Base-by-base conservation (phyloP, 2,329 filamentous ascomycete species). In the Calonectria honghensis region DNA sequence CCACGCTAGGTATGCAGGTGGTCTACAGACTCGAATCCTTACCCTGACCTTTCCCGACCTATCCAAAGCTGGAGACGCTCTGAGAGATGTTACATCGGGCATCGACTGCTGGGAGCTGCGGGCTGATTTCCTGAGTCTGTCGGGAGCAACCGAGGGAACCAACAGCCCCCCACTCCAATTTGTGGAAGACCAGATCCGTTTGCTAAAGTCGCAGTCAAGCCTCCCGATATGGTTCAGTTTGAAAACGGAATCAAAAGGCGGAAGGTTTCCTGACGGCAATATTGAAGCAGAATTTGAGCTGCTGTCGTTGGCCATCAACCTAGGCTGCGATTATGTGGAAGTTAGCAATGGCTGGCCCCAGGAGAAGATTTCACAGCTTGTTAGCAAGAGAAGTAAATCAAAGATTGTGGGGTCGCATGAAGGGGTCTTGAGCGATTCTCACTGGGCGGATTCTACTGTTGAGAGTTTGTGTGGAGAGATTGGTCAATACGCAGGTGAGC, bases 31-130 rank as follows among this genome's bases (percentile, higher is more conserved):
- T n/a, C 32, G 29, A n/a, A 59, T 71, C 18, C 50, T 71, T 11
- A 29, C 61, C n/a, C 51, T 71, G 27, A 66, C 59, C 4, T 71
- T 66, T 29, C 61, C 69, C n/a, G 61, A 71, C 20, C 48, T 71
- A n/a, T 48, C 29, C 3, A 32, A 66, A 24, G 32, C 16, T 6
- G 51, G 9, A 0, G 27, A 37, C 7, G 9, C 54, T 2, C 13
- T 71, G 9, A 54, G 48, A 20, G 18, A 66, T n/a, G 20, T 39
- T 14, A 9, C 45, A 39, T 37, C 61, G 32, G 69, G 69, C 14
- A 31, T 71, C 16, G 10, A 66, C 13, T 54, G 61, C 37, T 71
- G 50, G 69, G 61, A 71, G 14, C 39, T 71, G 20, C 69, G 69
- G 16, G 13, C 41, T 37, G 69, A 71, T 57, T n/a, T 71, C 3